Evolutionary conservation across 2,329 filamentous ascomycete genomes (phyloP), one percentile per base, ranked within the genome.

Genomic region (Incumbomyces lentus): DNA sequence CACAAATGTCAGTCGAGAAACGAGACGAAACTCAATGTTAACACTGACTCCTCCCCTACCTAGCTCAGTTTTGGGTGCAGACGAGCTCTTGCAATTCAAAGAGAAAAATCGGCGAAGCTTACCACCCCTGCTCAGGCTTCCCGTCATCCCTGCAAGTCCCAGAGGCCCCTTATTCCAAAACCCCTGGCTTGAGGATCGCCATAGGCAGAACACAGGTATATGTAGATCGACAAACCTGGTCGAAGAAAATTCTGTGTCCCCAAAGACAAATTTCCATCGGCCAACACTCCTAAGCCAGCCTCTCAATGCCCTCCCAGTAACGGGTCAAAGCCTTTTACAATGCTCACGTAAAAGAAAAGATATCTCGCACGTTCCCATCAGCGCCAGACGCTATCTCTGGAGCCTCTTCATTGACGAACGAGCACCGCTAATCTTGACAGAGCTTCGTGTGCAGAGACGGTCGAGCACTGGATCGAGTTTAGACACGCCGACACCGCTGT

Each of bases 381-480:
- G 38, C 19, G 38, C 38, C n/a, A 40, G 30, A 26, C 30, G 38
- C 12, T n/a, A 40, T 29, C 38, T 40, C 13, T 40, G 38, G 38
- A 19, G 30, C n/a, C 22, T 40, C 3, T 40, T 40, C 38, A 26
- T 40, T 3, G 38, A 40, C 12, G 38, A 40, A 18, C 5, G 14
- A 18, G 22, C 38, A 6, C 38, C 38, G 5, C 13, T 40, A 16
- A 26, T 40, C 14, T 18, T 40, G 3, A 40, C 38, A 8, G 30
- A 29, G 22, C 22, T 40, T 6, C 38, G 30, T 3, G 38, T 29
- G 13, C 18, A 40, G 7, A 22, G 38, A 13, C 38, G 17, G 19
- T 18, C 12, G 13, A 29, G 13, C 17, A 40, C 17, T 6, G 38
- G 38, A 11, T 40, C 18, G 18, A 26, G 18, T n/a, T 29, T 40